Percentiles rank a stretch among this genome's conserved stretches.
These are phyloP conservation scores for Trypanosoma boissoni DNA, from an alignment of 208 protist species.

Conservation along the genomic window DNA sequence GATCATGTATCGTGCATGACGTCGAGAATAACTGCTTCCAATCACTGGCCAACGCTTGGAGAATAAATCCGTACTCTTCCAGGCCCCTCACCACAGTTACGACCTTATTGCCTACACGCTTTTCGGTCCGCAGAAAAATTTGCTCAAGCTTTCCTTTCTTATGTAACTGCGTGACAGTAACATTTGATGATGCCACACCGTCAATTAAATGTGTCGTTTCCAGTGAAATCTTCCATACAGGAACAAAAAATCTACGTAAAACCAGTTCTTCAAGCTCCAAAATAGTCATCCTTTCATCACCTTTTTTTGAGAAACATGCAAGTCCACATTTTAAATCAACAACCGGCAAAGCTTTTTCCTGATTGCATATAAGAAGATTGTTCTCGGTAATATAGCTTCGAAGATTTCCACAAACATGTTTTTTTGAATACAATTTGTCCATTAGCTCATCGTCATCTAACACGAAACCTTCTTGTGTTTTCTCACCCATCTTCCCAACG, in stretches of 20 bases:
- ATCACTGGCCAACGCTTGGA: slow-evolving; percentile 32
- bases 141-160: slow-evolving; percentile 39
- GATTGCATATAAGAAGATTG: slow-evolving; percentile 20
- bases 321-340: slow-evolving; percentile 43
- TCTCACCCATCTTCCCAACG: slow-evolving; percentile 9
- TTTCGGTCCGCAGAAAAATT: slow-evolving; percentile 50
- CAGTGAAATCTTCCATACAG: slow-evolving; percentile 55
- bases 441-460: slow-evolving; percentile 26
- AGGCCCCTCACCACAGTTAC: slow-evolving; percentile 63
- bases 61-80: slow-evolving; percentile 58
- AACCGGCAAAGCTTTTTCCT: slow-evolving; percentile 27
- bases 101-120: slow-evolving; percentile 39
- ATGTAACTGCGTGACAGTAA: slow-evolving; percentile 22
- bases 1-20: slow-evolving; percentile 52
- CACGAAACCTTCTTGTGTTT: not conserved
- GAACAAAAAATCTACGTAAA: slow-evolving; percentile 33
- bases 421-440: slow-evolving; percentile 38
- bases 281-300: slow-evolving; percentile 25
- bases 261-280: slow-evolving; percentile 30
- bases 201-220: slow-evolving; percentile 32
- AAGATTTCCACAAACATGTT: slow-evolving; percentile 42
- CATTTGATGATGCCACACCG: slow-evolving; percentile 7
- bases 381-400: slow-evolving; percentile 45
- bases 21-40: slow-evolving; percentile 68
- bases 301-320: slow-evolving; percentile 20